Percentiles rank a stretch among this genome's conserved stretches.
phyloP scores from a whole-genome alignment of 495 filamentous ascomycete species.

The Xylaria bambusicola region DNA sequence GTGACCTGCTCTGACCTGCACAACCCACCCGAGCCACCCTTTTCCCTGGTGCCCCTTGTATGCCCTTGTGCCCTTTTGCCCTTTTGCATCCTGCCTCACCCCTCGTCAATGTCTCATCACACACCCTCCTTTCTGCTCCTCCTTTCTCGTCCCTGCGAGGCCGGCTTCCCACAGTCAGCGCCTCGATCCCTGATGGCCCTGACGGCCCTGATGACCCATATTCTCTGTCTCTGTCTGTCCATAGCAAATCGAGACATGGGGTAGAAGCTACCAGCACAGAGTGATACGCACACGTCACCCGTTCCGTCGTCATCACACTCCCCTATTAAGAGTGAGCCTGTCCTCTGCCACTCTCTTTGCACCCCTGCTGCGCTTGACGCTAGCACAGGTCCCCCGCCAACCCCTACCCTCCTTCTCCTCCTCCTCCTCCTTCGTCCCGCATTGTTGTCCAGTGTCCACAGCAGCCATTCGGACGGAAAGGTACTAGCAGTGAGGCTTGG shows the following conservation, averaged over 20 bases:
- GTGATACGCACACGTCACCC: constrained; percentile 8
- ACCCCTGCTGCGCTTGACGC: no score
- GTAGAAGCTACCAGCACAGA: not conserved
- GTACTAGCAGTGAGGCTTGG: constrained; percentile 20
- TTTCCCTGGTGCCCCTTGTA: no score
- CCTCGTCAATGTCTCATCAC: constrained; percentile 16
- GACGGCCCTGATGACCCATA: no score
- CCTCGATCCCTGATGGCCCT: no score
- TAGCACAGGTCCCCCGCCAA: not conserved
- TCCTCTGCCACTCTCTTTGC: no score
- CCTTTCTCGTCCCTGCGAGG: no score
- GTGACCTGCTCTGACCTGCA: constrained; percentile 8
- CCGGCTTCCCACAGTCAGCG: no score
- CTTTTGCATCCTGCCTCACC: no score
- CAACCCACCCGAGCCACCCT: not conserved
- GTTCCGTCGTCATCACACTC: not conserved
- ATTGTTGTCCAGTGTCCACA: not conserved
- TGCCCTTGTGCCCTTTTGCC: no score
- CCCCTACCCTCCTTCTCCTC: constrained; percentile 16
- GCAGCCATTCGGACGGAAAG: constrained; percentile 9
- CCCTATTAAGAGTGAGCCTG: no score
- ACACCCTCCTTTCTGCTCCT: constrained; percentile 7
- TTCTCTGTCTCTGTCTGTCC: no score
- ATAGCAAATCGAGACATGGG: no score
- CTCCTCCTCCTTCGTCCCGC: constrained; percentile 12